Evolutionary conservation across 495 filamentous ascomycete species (phyloP).

Genomic region (Neurospora africana): DNA sequence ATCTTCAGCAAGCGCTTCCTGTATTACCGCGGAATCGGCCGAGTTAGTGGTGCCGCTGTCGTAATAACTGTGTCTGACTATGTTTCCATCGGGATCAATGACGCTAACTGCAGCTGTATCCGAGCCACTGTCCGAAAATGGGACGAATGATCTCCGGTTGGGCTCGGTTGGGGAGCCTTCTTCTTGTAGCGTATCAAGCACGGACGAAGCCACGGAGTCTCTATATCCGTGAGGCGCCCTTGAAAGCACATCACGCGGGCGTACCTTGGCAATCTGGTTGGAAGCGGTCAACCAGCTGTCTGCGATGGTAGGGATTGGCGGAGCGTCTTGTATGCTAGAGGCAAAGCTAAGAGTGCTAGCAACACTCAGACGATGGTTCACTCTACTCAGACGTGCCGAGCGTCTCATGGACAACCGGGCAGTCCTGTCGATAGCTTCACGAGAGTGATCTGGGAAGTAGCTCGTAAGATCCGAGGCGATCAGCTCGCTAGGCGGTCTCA

Average conservation of each 20-base stretch:
- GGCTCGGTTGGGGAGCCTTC: slow-evolving; percentile 74
- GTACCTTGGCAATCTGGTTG: slow-evolving; percentile 40
- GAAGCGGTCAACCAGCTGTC: slow-evolving; percentile 75
- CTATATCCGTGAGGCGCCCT: slow-evolving; percentile 48
- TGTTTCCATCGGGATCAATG: slow-evolving; percentile 64
- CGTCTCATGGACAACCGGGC: slow-evolving; percentile 83
- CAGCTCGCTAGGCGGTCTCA: slow-evolving; percentile 88
- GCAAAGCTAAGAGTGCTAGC: slow-evolving; percentile 89
- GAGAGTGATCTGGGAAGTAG: slow-evolving; percentile 92
- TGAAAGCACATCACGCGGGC: slow-evolving; percentile 29
- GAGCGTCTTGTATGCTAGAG: slow-evolving; percentile 77
- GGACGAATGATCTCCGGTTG: slow-evolving; percentile 92
- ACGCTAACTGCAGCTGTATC: slow-evolving; percentile 52
- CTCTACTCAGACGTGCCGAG: slow-evolving; percentile 80
- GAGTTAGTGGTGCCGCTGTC: slow-evolving; percentile 68
- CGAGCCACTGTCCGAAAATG: slow-evolving; percentile 71
- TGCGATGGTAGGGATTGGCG: slow-evolving; percentile 92
- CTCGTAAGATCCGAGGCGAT: slow-evolving; percentile 91
- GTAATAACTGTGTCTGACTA: slow-evolving; percentile 63
- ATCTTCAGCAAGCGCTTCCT: slow-evolving; percentile 66
- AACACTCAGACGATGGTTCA: slow-evolving; percentile 83
- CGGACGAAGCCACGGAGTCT: slow-evolving; percentile 77
- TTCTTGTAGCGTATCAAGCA: slow-evolving; percentile 79
- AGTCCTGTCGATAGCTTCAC: slow-evolving; percentile 87
- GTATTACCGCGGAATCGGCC: slow-evolving; percentile 43